A percentile compares a stretch with the other conserved stretches of the same genome.
These are phyloP conservation scores for Rhododendron molle DNA, from an alignment of 148 eudicot genomes.

Conservation along the genomic window DNA sequence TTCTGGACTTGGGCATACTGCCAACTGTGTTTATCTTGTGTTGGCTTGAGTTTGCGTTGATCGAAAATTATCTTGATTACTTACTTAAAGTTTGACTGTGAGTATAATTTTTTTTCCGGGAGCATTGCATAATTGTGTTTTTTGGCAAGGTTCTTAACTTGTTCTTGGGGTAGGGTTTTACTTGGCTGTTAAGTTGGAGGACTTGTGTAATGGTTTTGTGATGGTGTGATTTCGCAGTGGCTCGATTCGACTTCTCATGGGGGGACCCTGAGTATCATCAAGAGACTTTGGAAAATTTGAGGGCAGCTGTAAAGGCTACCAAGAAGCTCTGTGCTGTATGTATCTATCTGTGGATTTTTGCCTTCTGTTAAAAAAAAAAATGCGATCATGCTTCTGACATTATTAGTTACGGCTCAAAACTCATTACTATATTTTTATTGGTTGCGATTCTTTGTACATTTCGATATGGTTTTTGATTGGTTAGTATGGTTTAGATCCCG, in stretches of 20 bases:
- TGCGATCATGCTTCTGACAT: not conserved
- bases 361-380: not conserved
- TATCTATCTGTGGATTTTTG: not conserved
- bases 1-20: not conserved
- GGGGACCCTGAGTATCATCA: constrained; percentile 78
- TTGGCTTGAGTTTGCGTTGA: not conserved
- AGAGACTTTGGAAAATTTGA: constrained; percentile 84
- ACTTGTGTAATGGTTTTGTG: not conserved
- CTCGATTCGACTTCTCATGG: constrained; percentile 95
- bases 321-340: constrained; percentile 96
- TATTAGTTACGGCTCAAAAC: not conserved
- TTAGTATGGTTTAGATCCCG: not conserved
- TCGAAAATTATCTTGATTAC: not conserved
- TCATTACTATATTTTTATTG: not conserved
- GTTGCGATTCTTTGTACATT: not conserved
- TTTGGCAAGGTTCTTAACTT: not conserved
- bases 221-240: constrained; percentile 41
- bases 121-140: not conserved
- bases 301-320: constrained; percentile 68
- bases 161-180: not conserved
- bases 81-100: not conserved
- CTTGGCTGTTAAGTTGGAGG: not conserved
- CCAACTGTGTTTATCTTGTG: not conserved
- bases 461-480: not conserved
- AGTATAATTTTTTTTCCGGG: not conserved